A percentile compares a stretch with the other conserved stretches of the same genome.
These are phyloP conservation scores for Strobilomyces echinocephalus DNA, from an alignment of 768 basidiomycete species.

Conservation along the genomic window DNA sequence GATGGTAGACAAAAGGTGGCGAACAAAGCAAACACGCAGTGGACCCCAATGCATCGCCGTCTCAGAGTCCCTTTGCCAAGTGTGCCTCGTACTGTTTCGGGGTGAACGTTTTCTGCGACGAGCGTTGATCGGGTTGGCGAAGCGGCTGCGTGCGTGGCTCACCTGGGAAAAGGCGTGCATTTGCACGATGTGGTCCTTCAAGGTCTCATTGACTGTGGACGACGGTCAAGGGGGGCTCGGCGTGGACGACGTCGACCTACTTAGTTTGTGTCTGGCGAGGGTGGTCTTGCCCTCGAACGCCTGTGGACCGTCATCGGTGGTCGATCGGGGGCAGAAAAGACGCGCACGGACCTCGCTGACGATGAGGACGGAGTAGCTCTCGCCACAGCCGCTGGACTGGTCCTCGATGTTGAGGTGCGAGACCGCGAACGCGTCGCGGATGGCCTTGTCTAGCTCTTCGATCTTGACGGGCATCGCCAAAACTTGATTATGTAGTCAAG, in stretches of 20 bases:
- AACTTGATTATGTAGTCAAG: no score
- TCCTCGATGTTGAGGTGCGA: slow-evolving; percentile 70
- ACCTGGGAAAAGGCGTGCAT: slow-evolving; percentile 93
- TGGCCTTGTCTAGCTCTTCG: slow-evolving; percentile 53
- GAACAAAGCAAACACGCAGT: background rate
- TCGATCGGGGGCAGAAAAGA: background rate
- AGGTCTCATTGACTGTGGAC: slow-evolving; percentile 62
- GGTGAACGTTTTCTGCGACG: slow-evolving; percentile 66
- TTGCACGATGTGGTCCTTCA: slow-evolving; percentile 70
- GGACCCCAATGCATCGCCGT: background rate
- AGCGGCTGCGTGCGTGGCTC: slow-evolving; percentile 4
- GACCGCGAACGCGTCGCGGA: slow-evolving; percentile 60
- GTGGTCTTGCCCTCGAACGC: slow-evolving; percentile 77
- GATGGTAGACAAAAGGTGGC: background rate
- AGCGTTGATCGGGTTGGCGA: background rate
- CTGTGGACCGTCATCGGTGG: slow-evolving; percentile 30
- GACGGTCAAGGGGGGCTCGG: slow-evolving; percentile 2
- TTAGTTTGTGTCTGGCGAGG: slow-evolving; percentile 67
- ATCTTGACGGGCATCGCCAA: slow-evolving; percentile 52
- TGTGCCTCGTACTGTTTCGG: slow-evolving; percentile 59
- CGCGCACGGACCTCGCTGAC: slow-evolving; percentile 61
- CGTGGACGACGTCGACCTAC: slow-evolving; percentile 36
- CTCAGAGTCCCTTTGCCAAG: slow-evolving; percentile 32
- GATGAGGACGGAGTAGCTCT: slow-evolving; percentile 68
- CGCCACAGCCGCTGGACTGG: slow-evolving; percentile 75